Percentiles rank a stretch among this genome's conserved stretches.
Conservation (phyloP, 495 filamentous ascomycete genomes). For the Immersiella caudata region DNA sequence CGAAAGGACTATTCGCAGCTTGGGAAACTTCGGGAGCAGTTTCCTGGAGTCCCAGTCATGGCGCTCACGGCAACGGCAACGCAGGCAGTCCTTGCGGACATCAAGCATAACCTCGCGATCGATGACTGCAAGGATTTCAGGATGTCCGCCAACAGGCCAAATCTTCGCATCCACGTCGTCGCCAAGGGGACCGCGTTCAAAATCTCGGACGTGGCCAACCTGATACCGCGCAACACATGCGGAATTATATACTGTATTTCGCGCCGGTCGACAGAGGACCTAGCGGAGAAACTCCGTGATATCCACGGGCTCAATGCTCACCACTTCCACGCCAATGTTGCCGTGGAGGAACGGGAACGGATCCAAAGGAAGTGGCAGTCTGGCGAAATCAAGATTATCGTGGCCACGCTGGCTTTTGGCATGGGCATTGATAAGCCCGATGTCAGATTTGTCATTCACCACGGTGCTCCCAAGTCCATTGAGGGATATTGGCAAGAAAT, state of each 20-base stretch:
- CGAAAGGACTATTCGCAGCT: conserved; percentile 93
- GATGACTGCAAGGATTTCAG: conserved; percentile 71
- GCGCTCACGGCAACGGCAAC: conserved; percentile 95
- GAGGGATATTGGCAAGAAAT: conserved; percentile 99
- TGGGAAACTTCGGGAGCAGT: conserved; percentile 66
- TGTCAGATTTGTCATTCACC: conserved; percentile 93
- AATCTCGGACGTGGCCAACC: conserved; percentile 68
- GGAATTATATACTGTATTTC: conserved; percentile 95
- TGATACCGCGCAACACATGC: conserved; percentile 75
- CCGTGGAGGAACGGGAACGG: conserved; percentile 59
- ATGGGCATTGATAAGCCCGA: conserved; percentile 99
- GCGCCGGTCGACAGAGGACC: conserved; percentile 76
- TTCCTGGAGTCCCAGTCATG: conserved; percentile 83
- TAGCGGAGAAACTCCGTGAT: conserved; percentile 66
- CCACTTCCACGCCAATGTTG: conserved; percentile 85
- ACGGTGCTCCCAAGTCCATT: conserved; percentile 88
- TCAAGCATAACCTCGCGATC: conserved; percentile 86
- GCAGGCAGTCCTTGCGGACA: conserved; percentile 84
- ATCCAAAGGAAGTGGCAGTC: conserved; percentile 83
- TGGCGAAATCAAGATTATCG: conserved; percentile 80
- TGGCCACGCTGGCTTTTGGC: conserved; percentile 98
- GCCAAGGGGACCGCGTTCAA: conserved; percentile 48
- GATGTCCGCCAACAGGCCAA: conserved; percentile 93
- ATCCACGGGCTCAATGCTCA: conserved; percentile 69
- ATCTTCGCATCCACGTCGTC: conserved; percentile 83